Conservation (phyloP, 2,329 filamentous ascomycete species). For the Diaporthe batatas region DNA sequence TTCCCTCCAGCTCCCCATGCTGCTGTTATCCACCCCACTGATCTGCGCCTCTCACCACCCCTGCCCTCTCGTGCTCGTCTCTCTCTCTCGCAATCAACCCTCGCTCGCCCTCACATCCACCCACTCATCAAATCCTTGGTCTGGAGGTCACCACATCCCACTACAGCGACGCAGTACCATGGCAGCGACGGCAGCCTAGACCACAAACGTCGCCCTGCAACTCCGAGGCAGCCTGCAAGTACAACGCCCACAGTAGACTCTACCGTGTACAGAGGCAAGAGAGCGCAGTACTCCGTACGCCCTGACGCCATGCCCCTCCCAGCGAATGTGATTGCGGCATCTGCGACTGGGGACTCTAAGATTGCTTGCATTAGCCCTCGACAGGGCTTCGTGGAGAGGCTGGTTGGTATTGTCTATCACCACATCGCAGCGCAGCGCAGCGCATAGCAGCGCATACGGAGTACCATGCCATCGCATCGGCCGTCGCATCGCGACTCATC, state of each 20-base stretch:
- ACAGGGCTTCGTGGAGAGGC: conserved; percentile 24
- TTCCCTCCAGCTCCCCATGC: not conserved
- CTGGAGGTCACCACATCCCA: conserved; percentile 11
- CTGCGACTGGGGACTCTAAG: conserved; percentile 30
- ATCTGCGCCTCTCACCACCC: conserved; percentile 19
- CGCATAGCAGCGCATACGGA: too few species aligned
- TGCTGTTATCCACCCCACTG: conserved; percentile 7
- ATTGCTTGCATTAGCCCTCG: conserved; percentile 33
- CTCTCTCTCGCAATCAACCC: conserved; percentile 17
- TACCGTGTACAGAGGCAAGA: not conserved
- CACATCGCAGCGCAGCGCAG: not conserved
- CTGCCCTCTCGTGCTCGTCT: conserved; percentile 11
- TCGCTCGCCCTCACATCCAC: conserved; percentile 10
- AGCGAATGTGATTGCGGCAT: conserved; percentile 26
- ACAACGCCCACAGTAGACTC: conserved; percentile 1
- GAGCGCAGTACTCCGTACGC: too few species aligned
- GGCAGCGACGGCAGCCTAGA: not conserved
- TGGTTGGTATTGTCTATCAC: not conserved
- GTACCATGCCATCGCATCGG: not conserved
- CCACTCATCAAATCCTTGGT: not conserved
- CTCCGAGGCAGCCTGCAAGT: not conserved
- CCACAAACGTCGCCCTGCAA: not conserved
- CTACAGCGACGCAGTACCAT: conserved; percentile 12
- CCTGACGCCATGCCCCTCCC: not conserved
- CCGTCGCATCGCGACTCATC: not conserved